These are phyloP conservation scores for Cynanchum wilfordii DNA, from an alignment of 257 asterid species.

Conservation along the genomic window DNA sequence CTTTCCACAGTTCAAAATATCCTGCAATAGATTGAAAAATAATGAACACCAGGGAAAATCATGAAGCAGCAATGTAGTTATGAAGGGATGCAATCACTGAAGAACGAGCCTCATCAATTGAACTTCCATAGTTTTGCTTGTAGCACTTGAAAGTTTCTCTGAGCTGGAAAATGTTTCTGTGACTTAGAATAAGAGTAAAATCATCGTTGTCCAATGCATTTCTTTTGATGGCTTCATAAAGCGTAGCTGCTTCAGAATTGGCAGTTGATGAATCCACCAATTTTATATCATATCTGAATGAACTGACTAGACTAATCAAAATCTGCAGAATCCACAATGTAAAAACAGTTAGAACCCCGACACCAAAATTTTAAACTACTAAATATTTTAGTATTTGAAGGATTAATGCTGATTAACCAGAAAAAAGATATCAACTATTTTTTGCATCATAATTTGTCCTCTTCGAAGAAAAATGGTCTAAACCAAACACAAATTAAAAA, in stretches of 20 bases:
- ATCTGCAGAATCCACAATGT: constrained; percentile 32
- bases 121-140: constrained; percentile 43
- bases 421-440: too few relatives aligned
- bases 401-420: not conserved
- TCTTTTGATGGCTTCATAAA: constrained; percentile 41
- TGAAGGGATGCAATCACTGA: not conserved
- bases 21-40: constrained; percentile 33
- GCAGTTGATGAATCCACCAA: constrained; percentile 46
- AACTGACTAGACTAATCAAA: constrained; percentile 56
- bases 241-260: constrained; percentile 52
- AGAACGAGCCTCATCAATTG: constrained; percentile 49
- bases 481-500: too few relatives aligned
- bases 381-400: too few relatives aligned
- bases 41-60: not conserved
- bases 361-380: not conserved
- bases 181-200: constrained; percentile 45
- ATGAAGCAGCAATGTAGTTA: not conserved
- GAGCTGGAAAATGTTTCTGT: constrained; percentile 63
- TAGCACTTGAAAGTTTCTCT: constrained; percentile 59
- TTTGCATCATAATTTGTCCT: too few relatives aligned
- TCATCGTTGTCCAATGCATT: constrained; percentile 44
- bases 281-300: constrained; percentile 62
- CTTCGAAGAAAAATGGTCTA: too few relatives aligned
- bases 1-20: constrained; percentile 47
- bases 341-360: not conserved